Evolutionary conservation across 257 asterid species (phyloP).

Genomic region (Coffea eugenioides): DNA sequence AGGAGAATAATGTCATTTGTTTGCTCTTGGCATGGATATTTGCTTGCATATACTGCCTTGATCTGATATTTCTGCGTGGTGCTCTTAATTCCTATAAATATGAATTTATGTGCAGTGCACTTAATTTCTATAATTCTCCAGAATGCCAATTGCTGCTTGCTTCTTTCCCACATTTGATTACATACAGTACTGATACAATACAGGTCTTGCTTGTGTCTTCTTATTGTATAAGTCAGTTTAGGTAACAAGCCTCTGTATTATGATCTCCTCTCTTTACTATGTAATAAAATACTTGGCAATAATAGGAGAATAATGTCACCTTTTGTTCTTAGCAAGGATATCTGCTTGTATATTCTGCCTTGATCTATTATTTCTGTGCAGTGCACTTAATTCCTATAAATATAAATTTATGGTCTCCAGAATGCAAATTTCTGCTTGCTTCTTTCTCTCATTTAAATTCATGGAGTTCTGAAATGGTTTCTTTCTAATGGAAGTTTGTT

Average conservation of each 20-base stretch:
- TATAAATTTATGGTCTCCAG: not conserved
- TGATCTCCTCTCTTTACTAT: no score
- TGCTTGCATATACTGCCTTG: not conserved
- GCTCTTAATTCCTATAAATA: not conserved
- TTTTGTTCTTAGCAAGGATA: not conserved
- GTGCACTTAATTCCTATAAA: not conserved
- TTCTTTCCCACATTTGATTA: not conserved
- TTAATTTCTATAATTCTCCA: no score
- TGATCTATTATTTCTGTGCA: not conserved
- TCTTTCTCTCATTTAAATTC: not conserved
- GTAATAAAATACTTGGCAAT: no score
- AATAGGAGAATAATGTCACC: not conserved
- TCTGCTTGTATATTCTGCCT: not conserved
- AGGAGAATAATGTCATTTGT: not conserved
- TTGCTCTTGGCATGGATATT: not conserved
- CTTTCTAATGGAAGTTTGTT: conserved; percentile 64
- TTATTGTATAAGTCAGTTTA: no score
- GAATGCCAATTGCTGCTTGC: not conserved
- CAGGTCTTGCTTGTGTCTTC: no score
- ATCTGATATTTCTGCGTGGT: not conserved
- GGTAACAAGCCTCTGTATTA: no score
- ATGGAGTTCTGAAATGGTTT: conserved; percentile 29
- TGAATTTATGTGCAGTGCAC: not conserved
- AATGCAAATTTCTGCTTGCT: not conserved
- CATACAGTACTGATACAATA: conserved; percentile 26